Conservation (phyloP, 768 basidiomycete species). For the Favolaschia claudopus region DNA sequence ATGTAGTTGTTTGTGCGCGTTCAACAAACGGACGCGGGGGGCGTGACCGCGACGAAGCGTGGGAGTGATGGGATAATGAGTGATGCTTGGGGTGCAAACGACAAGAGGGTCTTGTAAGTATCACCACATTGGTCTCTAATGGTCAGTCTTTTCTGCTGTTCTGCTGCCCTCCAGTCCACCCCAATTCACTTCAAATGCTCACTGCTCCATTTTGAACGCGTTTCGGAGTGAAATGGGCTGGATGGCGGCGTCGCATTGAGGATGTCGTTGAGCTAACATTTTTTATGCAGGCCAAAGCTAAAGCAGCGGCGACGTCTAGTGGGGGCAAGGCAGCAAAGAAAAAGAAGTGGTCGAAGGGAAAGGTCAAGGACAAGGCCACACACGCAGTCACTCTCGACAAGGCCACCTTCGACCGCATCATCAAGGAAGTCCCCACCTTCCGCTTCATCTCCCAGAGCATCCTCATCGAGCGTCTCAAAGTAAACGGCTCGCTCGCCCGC, state of each 20-base stretch:
- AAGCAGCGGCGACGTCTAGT: conserved; percentile 75
- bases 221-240: conserved; percentile 4
- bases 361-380: conserved; percentile 99
- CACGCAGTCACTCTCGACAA: conserved; percentile 97
- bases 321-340: conserved; percentile 95
- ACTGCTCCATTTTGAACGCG: neutral
- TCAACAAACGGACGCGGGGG: too few species aligned
- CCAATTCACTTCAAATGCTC: too few species aligned
- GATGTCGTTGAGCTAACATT: conserved; percentile 24
- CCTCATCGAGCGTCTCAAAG: conserved; percentile 97
- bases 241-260: neutral
- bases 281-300: conserved; percentile 68
- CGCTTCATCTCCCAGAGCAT: conserved; percentile 97
- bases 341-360: conserved; percentile 99
- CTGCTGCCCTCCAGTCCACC: neutral
- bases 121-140: too few species aligned
- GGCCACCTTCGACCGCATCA: conserved; percentile 88
- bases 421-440: conserved; percentile 99
- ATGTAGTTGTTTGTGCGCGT: too few species aligned
- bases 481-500: conserved; percentile 95
- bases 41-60: too few species aligned
- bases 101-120: too few species aligned
- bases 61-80: too few species aligned
- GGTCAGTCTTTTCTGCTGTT: too few species aligned
- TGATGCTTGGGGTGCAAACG: too few species aligned